phyloP scores from a whole-genome alignment of 164 flowering plant species.

The Warburgia ugandensis region DNA sequence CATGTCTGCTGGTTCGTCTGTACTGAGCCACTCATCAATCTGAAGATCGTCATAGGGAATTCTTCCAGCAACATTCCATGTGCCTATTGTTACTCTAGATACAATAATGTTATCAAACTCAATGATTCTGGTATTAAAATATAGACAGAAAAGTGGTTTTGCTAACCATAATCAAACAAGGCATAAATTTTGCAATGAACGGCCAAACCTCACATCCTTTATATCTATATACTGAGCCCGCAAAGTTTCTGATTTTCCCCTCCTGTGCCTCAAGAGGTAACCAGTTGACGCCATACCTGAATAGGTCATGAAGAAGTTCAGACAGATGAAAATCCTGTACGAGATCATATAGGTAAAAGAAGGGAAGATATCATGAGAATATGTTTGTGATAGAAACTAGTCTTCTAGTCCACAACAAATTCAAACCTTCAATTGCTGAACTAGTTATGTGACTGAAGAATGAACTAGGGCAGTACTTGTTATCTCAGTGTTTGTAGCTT shows the following conservation, averaged over 20 bases:
- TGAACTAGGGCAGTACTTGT: too few species aligned
- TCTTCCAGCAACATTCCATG: conserved; percentile 98
- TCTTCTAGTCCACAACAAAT: neutral
- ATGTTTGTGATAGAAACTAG: neutral
- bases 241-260: conserved; percentile 87
- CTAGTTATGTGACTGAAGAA: too few species aligned
- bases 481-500: too few species aligned
- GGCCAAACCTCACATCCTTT: conserved; percentile 85
- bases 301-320: neutral
- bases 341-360: neutral
- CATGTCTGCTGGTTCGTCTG: conserved; percentile 70
- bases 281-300: conserved; percentile 39
- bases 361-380: neutral
- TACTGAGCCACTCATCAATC: conserved; percentile 83
- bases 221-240: conserved; percentile 74
- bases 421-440: too few species aligned
- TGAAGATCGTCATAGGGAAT: conserved; percentile 62
- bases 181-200: neutral
- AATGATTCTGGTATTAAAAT: conserved; percentile 1
- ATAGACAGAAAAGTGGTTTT: neutral
- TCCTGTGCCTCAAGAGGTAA: conserved; percentile 40
- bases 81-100: conserved; percentile 63
- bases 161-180: neutral
- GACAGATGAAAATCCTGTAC: neutral
- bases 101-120: neutral